phyloP scores from a whole-genome alignment of 2,329 filamentous ascomycete genomes.

The Chrysoporthe deuterocubensis region DNA sequence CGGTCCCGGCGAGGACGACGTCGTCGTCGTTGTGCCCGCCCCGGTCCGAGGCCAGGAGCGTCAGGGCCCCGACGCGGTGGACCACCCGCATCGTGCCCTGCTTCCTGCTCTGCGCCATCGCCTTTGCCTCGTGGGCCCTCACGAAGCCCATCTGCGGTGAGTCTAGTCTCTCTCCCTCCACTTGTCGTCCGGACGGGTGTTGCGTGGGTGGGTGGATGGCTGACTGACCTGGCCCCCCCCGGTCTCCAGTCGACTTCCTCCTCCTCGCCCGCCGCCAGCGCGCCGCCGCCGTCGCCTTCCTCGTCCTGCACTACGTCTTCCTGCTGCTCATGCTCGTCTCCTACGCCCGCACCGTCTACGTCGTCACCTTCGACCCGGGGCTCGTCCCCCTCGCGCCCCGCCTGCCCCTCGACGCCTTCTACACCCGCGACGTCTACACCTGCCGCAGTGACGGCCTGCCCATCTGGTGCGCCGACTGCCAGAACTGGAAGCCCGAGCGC shows the following conservation, averaged over 20 bases:
- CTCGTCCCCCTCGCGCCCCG: slow-evolving; percentile 68
- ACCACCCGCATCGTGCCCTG: slow-evolving; percentile 71
- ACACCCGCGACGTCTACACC: slow-evolving; percentile 80
- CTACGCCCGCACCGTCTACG: slow-evolving; percentile 73
- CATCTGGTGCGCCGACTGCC: slow-evolving; percentile 82
- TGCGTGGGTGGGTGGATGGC: no score
- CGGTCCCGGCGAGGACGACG: no score
- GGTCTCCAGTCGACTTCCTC: slow-evolving; percentile 70
- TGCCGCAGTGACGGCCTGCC: slow-evolving; percentile 85
- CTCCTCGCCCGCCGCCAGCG: slow-evolving; percentile 51
- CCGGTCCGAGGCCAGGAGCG: slow-evolving; percentile 36
- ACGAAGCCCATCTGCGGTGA: slow-evolving; percentile 70
- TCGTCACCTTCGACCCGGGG: slow-evolving; percentile 73
- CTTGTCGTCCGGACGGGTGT: no score
- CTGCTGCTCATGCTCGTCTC: slow-evolving; percentile 67
- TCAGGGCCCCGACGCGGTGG: slow-evolving; percentile 55
- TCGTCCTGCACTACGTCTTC: slow-evolving; percentile 74
- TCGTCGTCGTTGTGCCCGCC: slow-evolving; percentile 6
- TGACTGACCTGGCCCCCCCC: slow-evolving; percentile 6
- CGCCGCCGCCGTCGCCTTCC: slow-evolving; percentile 68
- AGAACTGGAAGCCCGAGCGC: slow-evolving; percentile 86
- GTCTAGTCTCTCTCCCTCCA: slow-evolving; percentile 44
- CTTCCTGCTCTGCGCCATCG: slow-evolving; percentile 67
- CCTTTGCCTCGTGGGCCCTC: slow-evolving; percentile 73
- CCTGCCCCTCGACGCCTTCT: slow-evolving; percentile 75